These are phyloP conservation scores for Domatiomyces globalis DNA, from an alignment of 2,329 filamentous ascomycete species.

Conservation along the genomic window DNA sequence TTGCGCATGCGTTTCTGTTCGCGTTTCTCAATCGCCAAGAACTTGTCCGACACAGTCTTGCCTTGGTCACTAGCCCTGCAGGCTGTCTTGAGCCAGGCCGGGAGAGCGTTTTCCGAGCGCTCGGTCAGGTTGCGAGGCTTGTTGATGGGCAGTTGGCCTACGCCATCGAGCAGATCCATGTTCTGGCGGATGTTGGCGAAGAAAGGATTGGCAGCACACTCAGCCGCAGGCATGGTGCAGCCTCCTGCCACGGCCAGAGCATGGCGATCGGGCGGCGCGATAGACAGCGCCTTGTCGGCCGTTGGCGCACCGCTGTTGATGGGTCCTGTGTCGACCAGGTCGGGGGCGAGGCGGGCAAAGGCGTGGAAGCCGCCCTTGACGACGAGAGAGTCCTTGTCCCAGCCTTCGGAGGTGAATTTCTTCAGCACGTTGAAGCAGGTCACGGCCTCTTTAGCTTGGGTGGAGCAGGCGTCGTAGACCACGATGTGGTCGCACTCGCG, in stretches of 20 bases:
- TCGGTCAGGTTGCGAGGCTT: slow-evolving; percentile 40
- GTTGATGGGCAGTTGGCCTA: slow-evolving; percentile 60
- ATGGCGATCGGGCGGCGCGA: slow-evolving; percentile 37
- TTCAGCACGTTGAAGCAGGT: slow-evolving; percentile 77
- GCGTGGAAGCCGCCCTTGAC: slow-evolving; percentile 68
- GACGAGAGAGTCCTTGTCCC: slow-evolving; percentile 57
- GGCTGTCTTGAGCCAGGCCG: slow-evolving; percentile 62
- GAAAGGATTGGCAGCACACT: slow-evolving; percentile 67
- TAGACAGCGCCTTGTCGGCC: slow-evolving; percentile 37
- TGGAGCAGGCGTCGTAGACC: slow-evolving; percentile 70
- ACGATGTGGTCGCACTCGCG: slow-evolving; percentile 59
- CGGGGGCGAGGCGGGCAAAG: slow-evolving; percentile 54
- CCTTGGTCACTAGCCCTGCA: slow-evolving; percentile 56
- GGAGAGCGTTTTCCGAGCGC: slow-evolving; percentile 42
- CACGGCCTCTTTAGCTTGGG: slow-evolving; percentile 64
- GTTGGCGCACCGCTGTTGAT: slow-evolving; percentile 21
- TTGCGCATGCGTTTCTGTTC: slow-evolving; percentile 91
- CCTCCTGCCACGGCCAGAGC: slow-evolving; percentile 76
- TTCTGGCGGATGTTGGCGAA: slow-evolving; percentile 95
- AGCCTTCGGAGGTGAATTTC: slow-evolving; percentile 81
- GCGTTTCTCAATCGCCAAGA: slow-evolving; percentile 65
- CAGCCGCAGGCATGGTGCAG: slow-evolving; percentile 59
- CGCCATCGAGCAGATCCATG: slow-evolving; percentile 83
- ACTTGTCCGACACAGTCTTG: slow-evolving; percentile 66
- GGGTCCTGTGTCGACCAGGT: slow-evolving; percentile 44